Percentiles rank a stretch among this genome's conserved stretches.
phyloP scores from a whole-genome alignment of 148 eudicot genomes.

The Rhododendron simsii region DNA sequence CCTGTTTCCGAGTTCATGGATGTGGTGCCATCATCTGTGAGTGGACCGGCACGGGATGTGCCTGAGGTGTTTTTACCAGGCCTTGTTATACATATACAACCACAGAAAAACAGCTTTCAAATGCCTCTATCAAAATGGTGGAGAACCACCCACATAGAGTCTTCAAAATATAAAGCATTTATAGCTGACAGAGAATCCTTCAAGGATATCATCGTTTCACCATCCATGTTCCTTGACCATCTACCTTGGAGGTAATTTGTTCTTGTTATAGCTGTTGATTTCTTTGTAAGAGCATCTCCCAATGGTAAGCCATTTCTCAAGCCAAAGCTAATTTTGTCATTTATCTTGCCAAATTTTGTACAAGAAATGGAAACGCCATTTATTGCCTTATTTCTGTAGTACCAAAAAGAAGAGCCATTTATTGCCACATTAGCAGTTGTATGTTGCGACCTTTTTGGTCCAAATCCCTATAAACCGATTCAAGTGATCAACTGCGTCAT shows the following conservation, averaged over 20 bases:
- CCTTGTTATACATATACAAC: constrained; percentile 48
- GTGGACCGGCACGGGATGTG: constrained; percentile 29
- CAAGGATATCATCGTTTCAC: constrained; percentile 63
- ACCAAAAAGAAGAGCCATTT: not conserved
- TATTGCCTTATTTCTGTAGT: not conserved
- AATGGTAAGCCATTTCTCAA: not conserved
- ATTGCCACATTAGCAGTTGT: not conserved
- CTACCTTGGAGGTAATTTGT: constrained; percentile 67
- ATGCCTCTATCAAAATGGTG: constrained; percentile 43
- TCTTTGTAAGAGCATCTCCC: too few relatives aligned
- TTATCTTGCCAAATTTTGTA: not conserved
- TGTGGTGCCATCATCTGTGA: constrained; percentile 37
- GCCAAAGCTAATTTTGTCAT: not conserved
- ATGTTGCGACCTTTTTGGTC: not conserved
- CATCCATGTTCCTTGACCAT: constrained; percentile 80
- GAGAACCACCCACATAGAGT: constrained; percentile 24
- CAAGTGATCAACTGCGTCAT: not conserved
- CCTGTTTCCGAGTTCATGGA: constrained; percentile 51
- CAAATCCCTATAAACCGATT: not conserved
- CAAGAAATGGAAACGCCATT: not conserved
- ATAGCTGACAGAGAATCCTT: constrained; percentile 58
- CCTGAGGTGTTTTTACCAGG: constrained; percentile 68
- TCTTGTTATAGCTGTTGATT: not conserved
- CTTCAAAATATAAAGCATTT: constrained; percentile 45
- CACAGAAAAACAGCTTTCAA: constrained; percentile 27